Percentiles rank a stretch among this genome's conserved stretches.
Evolutionary conservation across 1,284 basidiomycete species (phyloP).

Genomic region (Trametes sp.): DNA sequence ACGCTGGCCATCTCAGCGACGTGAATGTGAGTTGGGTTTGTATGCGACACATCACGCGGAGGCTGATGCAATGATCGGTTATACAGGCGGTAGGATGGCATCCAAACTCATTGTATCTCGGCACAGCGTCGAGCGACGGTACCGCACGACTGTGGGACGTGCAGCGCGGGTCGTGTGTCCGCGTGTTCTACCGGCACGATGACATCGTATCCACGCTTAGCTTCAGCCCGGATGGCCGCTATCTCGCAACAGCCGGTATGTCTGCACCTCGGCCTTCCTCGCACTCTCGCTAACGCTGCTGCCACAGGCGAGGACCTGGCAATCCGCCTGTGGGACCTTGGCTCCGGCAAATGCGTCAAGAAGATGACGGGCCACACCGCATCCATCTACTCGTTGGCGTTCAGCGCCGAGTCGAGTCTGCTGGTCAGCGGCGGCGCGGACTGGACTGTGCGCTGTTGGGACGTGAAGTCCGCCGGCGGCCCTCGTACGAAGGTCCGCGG

Average conservation of each 20-base stretch:
- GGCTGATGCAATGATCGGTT: slow-evolving; percentile 10
- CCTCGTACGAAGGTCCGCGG: slow-evolving; percentile 59
- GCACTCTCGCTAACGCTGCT: slow-evolving; percentile 8
- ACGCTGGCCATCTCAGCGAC: slow-evolving; percentile 96
- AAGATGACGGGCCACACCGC: slow-evolving; percentile 96
- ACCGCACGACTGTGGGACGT: slow-evolving; percentile 98
- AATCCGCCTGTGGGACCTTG: slow-evolving; percentile 97
- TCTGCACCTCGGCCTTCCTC: slow-evolving; percentile 12
- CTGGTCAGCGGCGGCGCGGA: slow-evolving; percentile 92
- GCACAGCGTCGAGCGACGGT: slow-evolving; percentile 96
- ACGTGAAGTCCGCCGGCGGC: slow-evolving; percentile 86
- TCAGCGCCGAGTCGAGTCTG: slow-evolving; percentile 90
- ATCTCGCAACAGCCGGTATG: slow-evolving; percentile 89
- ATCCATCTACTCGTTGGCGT: slow-evolving; percentile 89
- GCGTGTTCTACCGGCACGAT: slow-evolving; percentile 96
- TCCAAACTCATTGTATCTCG: slow-evolving; percentile 96
- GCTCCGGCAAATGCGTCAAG: slow-evolving; percentile 92
- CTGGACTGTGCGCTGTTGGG: slow-evolving; percentile 97
- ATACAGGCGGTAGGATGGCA: slow-evolving; percentile 93
- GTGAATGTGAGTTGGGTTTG: slow-evolving; percentile 80
- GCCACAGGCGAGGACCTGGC: slow-evolving; percentile 84
- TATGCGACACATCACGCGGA: too few species aligned
- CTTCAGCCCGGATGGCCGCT: slow-evolving; percentile 93
- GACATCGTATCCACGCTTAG: slow-evolving; percentile 89
- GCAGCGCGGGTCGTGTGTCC: slow-evolving; percentile 92